Base-by-base conservation (phyloP, 768 basidiomycete genomes). In the Suillus americanus region DNA sequence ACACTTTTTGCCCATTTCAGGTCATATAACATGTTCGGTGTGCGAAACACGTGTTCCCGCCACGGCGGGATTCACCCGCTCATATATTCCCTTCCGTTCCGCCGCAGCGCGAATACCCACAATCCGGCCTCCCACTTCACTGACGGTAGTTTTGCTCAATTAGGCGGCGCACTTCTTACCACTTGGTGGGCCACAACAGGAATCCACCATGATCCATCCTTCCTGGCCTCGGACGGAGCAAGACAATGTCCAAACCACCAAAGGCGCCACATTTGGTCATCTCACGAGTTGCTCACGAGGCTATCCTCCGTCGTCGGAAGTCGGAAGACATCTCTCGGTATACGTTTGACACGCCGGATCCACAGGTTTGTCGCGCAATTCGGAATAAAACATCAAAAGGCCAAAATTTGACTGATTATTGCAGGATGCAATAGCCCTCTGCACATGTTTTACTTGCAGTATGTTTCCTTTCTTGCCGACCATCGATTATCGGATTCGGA, bases 1-100 rank as follows among this genome's bases (percentile, higher is more conserved):
- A 62, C 62, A 63, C 60, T 28, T 16, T 43, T n/a, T 64, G n/a
- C 30, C 64, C 38, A 41, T 40, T 59, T 40, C 48, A 23, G 62
- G 25, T 23, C 25, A 35, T 60, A 54, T 53, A 51, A 50, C 51
- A 30, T 53, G 0, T 2, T 10, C 33, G 53, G 33, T 54, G 53
- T 54, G 53, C 53, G 53, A 54, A 54, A 41, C 57, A 59, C 57
- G 57, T 59, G 57, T 59, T 59, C 60, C 61, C 54, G 41, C 28
- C 23, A 25, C 28, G 62, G 62, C 40, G 59, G 72, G 56, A 64
- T n/a, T 54, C 53, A 54, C 53, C 53, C 53, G 53, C 53, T 54
- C 53, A 9, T 53, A 70, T 73, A 69, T 67, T 68, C 69, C 63
- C 30, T 30, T 30, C 30, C 69, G 67, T 64, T 35, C 33, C 30